Conservation (phyloP, 768 basidiomycete genomes). For the Leccinum subtestaceum region DNA sequence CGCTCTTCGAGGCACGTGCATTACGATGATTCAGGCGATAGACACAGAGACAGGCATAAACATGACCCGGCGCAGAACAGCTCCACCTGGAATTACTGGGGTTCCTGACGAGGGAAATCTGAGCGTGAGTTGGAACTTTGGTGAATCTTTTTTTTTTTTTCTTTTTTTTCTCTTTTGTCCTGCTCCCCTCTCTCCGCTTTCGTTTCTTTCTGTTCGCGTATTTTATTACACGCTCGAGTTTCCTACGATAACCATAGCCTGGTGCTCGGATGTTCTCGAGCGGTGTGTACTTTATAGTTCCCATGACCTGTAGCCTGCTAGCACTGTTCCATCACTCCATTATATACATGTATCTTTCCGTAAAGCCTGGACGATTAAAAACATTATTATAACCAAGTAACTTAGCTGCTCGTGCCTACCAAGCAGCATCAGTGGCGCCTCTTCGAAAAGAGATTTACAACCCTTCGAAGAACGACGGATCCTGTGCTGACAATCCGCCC, state of each 20-base stretch:
- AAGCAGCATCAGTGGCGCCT: neutral
- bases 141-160: neutral
- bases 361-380: neutral
- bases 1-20: conserved; percentile 20
- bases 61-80: conserved; percentile 1
- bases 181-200: neutral
- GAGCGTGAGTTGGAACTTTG: neutral
- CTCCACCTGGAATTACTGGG: conserved; percentile 15
- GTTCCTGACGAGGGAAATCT: conserved; percentile 4
- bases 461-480: conserved; percentile 86
- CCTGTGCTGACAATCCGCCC: conserved; percentile 77
- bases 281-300: neutral
- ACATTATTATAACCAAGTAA: neutral
- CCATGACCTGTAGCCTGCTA: neutral
- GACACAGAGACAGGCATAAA: conserved; percentile 14
- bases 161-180: neutral
- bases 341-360: neutral
- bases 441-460: conserved; percentile 34
- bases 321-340: neutral
- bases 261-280: neutral
- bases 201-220: neutral
- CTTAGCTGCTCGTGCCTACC: neutral
- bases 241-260: conserved; percentile 5
- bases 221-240: neutral
- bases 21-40: conserved; percentile 10